Evolutionary conservation across 202 grass and related monocot genomes (phyloP).

Genomic region (Digitaria exilis): DNA sequence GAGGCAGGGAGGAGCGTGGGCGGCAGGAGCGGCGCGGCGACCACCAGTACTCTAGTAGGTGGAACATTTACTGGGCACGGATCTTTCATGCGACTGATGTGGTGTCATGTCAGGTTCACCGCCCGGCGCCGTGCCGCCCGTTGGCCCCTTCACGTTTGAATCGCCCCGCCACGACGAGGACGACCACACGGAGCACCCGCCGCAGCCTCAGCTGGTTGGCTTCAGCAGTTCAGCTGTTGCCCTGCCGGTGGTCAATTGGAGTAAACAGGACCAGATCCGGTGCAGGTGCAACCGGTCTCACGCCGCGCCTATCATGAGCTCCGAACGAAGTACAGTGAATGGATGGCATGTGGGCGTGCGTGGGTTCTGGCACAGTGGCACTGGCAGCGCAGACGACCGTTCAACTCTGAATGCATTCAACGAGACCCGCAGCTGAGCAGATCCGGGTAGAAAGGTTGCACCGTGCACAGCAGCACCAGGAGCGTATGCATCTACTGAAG

Average conservation of each 20-base stretch:
- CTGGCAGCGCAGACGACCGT: neutral
- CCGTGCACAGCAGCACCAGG: too few relatives aligned
- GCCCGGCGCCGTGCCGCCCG: neutral
- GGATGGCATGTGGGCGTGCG: neutral
- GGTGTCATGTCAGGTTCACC: neutral
- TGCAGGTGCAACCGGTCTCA: neutral
- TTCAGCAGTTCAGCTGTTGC: neutral
- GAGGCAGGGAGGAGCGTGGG: neutral
- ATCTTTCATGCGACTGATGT: conserved; percentile 25
- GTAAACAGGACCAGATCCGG: conserved; percentile 1
- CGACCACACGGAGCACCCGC: neutral
- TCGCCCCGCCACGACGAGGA: neutral
- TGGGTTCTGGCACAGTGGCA: neutral
- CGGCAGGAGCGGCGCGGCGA: neutral
- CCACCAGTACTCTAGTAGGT: neutral
- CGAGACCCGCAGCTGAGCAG: neutral
- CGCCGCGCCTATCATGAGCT: neutral
- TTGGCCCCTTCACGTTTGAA: conserved; percentile 25
- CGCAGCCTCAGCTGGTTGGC: neutral
- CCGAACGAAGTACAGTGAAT: neutral
- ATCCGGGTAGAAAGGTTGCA: neutral
- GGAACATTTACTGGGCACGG: conserved; percentile 35
- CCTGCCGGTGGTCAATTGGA: neutral
- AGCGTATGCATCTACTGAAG: too few relatives aligned
- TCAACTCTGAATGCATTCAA: conserved; percentile 27